Percentiles rank a stretch among this genome's conserved stretches.
phyloP scores from a whole-genome alignment of 2,329 filamentous ascomycete genomes.

The Diplodia intermedia region DNA sequence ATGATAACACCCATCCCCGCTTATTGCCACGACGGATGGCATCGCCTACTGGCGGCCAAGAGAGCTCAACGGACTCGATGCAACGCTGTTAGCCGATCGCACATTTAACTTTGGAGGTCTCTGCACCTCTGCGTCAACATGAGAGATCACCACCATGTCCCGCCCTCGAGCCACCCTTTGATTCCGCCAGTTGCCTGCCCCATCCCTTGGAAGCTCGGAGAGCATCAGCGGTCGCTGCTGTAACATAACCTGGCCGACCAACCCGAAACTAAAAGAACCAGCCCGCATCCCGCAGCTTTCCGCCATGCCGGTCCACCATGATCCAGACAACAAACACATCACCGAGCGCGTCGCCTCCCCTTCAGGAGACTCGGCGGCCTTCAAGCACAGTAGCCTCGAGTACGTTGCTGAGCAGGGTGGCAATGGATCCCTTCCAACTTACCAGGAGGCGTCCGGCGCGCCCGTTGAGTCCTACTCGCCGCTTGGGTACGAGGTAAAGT shows the following conservation, averaged over 20 bases:
- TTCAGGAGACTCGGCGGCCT: slow-evolving; percentile 1
- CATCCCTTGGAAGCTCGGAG: neutral
- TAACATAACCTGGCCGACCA: neutral
- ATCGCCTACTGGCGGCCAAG: neutral
- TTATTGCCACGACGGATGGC: slow-evolving; percentile 8
- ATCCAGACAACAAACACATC: slow-evolving; percentile 15
- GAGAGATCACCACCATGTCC: slow-evolving; percentile 8
- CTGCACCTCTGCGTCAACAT: neutral
- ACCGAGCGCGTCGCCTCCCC: slow-evolving; percentile 24
- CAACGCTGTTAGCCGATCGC: slow-evolving; percentile 10
- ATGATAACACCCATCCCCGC: slow-evolving; percentile 16
- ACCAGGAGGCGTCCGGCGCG: slow-evolving; percentile 68
- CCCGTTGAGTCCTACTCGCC: slow-evolving; percentile 66
- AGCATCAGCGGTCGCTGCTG: neutral
- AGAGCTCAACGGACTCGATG: neutral
- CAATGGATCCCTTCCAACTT: slow-evolving; percentile 60
- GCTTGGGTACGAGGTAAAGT: slow-evolving; percentile 65
- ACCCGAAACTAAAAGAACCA: neutral
- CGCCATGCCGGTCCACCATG: neutral
- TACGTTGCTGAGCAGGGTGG: slow-evolving; percentile 54
- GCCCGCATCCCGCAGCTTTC: neutral
- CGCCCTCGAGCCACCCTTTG: neutral
- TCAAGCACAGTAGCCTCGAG: slow-evolving; percentile 51
- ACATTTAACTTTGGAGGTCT: slow-evolving; percentile 11
- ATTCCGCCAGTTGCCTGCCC: neutral